A percentile compares a stretch with the other conserved stretches of the same genome.
phyloP scores from a whole-genome alignment of 441 rosid species.

The Gossypium davidsonii region DNA sequence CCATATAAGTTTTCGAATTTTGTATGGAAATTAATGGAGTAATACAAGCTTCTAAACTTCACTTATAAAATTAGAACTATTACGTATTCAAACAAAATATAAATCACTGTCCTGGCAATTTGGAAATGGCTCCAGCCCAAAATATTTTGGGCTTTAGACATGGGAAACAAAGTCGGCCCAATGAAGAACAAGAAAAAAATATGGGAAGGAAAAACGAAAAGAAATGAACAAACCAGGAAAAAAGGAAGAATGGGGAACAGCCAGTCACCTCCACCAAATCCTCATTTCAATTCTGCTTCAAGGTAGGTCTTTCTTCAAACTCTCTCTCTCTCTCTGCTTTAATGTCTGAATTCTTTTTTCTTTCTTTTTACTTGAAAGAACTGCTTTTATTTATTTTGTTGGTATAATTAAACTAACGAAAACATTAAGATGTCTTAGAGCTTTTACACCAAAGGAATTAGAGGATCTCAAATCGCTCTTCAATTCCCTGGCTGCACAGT shows the following conservation, averaged over 20 bases:
- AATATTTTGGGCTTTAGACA: not conserved
- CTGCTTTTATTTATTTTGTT: not conserved
- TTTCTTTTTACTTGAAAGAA: not conserved
- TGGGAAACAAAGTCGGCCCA: not conserved
- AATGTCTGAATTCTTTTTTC: not conserved
- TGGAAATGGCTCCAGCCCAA: not conserved
- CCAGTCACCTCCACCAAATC: slow-evolving; percentile 57
- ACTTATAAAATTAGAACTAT: too few species aligned
- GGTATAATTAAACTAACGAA: slow-evolving; percentile 2
- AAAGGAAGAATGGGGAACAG: slow-evolving; percentile 57
- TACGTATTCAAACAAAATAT: too few species aligned
- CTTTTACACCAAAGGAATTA: slow-evolving; percentile 58
- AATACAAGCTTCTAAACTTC: too few species aligned
- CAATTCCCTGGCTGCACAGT: slow-evolving; percentile 54
- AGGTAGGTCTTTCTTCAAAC: slow-evolving; percentile 33
- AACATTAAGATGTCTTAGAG: slow-evolving; percentile 33
- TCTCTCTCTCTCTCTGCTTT: slow-evolving; percentile 8
- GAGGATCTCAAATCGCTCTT: slow-evolving; percentile 58
- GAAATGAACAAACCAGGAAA: not conserved
- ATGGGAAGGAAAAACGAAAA: not conserved
- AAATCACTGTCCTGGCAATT: not conserved
- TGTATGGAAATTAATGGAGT: too few species aligned
- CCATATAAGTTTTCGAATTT: too few species aligned
- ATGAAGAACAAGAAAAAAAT: not conserved
- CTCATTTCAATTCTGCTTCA: slow-evolving; percentile 59